Base-by-base conservation (phyloP, 1,284 basidiomycete genomes). In the Anthracocystis setariae region DNA sequence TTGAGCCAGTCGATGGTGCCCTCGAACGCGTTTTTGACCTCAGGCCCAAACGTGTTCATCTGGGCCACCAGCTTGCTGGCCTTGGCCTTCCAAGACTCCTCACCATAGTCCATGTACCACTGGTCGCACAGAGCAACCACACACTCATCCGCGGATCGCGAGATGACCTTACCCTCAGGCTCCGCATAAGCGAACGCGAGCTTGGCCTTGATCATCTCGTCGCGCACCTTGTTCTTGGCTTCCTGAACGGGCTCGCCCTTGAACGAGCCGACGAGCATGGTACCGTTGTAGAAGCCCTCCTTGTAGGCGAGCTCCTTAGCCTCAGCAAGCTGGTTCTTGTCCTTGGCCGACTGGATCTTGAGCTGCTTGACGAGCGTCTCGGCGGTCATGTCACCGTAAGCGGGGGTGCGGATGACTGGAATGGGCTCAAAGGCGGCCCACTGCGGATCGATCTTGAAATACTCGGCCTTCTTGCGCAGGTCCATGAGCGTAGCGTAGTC, bases 71-170 rank as follows among this genome's bases (percentile, higher is more conserved):
- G 86, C 92, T 88, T 90, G 83, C 94, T 91, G 8, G 93, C 90
- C 79, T 92, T 87, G 17, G 87, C 88, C 84, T 90, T 91, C 96
- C 96, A 99, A 38, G 84, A 83, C 3, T 89, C 83, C 86, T 98
- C 94, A 77, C 95, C 96, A 81, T 98, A 99, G 85, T 98, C 94
- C 83, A 98, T 86, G 85, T 98, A 98, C 94, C 95, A 99, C 85
- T 99, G 96, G 83, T 99, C 96, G 88, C 94, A 95, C 70, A 98
- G 86, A 7, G 95, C 94, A 61, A 98, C 94, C 33, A 98, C 92
- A 86, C 95, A 98, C 85, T 98, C 95, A 81, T 98, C 95, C 21
- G 88, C 89, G 84, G 91, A 93, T 51, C 95, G 87, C 58, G 91
- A 93, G 81, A 94, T 89, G 80, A 98, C 91, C 81, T 92, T 84